These are phyloP conservation scores for Aureobasidium sp. DNA, from an alignment of 2,329 filamentous ascomycete genomes.

Conservation along the genomic window DNA sequence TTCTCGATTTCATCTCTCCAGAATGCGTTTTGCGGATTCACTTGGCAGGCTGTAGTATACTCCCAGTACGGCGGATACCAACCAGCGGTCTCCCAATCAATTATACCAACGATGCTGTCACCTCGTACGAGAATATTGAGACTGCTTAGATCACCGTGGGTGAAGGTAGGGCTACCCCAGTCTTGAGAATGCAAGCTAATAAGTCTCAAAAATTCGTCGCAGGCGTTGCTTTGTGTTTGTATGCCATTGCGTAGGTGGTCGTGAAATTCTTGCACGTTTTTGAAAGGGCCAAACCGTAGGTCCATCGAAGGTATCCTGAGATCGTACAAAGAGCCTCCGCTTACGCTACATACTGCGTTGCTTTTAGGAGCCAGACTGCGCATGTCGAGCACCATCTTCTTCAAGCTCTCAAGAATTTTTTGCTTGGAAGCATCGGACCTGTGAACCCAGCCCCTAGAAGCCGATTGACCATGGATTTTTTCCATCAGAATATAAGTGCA, in stretches of 20 bases:
- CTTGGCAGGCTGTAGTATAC: constrained; percentile 32
- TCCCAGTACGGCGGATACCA: constrained; percentile 44
- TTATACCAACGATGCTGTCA: constrained; percentile 37
- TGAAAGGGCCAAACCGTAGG: neutral
- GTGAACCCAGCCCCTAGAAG: neutral
- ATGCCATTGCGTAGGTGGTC: neutral
- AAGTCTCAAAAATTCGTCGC: neutral
- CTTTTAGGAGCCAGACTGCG: neutral
- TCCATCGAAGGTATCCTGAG: neutral
- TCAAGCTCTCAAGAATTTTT: neutral
- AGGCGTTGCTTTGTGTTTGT: neutral
- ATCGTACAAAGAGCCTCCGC: constrained; percentile 1
- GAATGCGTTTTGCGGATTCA: constrained; percentile 31
- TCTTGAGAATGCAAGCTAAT: constrained; percentile 9
- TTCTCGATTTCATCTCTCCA: constrained; percentile 27
- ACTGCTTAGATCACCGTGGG: constrained; percentile 43
- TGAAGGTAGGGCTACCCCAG: constrained; percentile 35
- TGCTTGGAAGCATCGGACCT: neutral
- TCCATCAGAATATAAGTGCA: constrained; percentile 41
- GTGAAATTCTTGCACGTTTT: neutral
- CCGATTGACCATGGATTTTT: constrained; percentile 14
- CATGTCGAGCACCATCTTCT: neutral
- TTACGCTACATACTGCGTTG: neutral
- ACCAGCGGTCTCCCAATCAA: constrained; percentile 40
- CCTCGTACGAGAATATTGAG: constrained; percentile 36